Evolutionary conservation across 1,284 basidiomycete species (phyloP).

Genomic region (Boletus chippewaensis): DNA sequence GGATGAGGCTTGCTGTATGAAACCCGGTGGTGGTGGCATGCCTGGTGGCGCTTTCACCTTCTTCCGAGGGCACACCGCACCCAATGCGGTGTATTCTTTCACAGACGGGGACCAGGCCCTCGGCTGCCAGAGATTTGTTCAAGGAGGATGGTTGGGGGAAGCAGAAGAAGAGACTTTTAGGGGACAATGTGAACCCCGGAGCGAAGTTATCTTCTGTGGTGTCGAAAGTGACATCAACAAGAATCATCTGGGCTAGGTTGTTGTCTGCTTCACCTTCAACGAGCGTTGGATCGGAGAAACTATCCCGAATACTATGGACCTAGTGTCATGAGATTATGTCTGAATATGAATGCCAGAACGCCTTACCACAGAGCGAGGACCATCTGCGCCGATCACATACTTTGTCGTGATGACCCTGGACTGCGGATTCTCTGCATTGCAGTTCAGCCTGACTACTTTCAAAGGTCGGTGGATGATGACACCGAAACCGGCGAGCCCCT

Average conservation of each 20-base stretch:
- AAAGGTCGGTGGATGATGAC: conserved; percentile 16
- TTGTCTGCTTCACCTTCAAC: neutral
- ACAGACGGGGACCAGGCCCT: neutral
- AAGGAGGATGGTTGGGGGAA: conserved; percentile 22
- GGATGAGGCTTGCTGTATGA: conserved; percentile 46
- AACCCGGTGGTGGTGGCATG: conserved; percentile 45
- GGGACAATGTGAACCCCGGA: conserved; percentile 1
- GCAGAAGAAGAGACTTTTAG: conserved; percentile 25
- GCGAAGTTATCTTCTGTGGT: neutral
- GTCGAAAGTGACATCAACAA: conserved; percentile 10
- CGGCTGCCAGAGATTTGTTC: conserved; percentile 11
- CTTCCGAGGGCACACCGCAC: conserved; percentile 25
- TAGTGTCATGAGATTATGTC: neutral
- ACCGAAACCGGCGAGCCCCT: conserved; percentile 17
- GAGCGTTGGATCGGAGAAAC: conserved; percentile 8
- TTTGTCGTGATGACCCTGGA: conserved; percentile 37
- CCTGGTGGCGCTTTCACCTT: conserved; percentile 44
- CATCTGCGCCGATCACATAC: conserved; percentile 38
- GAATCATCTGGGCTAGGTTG: conserved; percentile 4
- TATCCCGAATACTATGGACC: conserved; percentile 8
- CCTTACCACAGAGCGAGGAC: conserved; percentile 36
- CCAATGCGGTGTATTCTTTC: conserved; percentile 30
- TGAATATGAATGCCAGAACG: neutral
- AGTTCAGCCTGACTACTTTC: conserved; percentile 25
- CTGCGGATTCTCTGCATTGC: conserved; percentile 15